Evolutionary conservation across 768 basidiomycete genomes (phyloP).

Genomic region (Termitomyces sp.): DNA sequence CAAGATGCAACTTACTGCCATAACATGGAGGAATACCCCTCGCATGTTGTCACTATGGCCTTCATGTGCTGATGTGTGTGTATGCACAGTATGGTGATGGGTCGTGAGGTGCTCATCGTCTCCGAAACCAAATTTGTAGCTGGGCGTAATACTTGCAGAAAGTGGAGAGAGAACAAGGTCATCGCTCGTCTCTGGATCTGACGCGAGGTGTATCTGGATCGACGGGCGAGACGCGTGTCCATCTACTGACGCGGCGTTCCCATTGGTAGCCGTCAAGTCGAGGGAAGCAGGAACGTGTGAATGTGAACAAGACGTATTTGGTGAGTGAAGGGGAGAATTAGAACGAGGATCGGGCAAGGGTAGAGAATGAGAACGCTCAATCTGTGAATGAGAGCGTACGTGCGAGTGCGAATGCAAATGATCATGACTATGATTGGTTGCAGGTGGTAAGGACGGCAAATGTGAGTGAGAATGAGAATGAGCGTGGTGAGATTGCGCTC

Average conservation of each 20-base stretch:
- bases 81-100: slow-evolving; percentile 35
- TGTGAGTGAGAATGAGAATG: slow-evolving; percentile 23
- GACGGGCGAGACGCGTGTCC: slow-evolving; percentile 35
- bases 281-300: slow-evolving; percentile 14
- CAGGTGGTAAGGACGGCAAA: not conserved
- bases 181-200: slow-evolving; percentile 6
- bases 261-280: slow-evolving; percentile 9
- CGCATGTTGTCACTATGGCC: slow-evolving; percentile 98
- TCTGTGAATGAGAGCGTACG: slow-evolving; percentile 13
- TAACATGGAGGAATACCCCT: slow-evolving; percentile 95
- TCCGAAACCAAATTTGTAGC: slow-evolving; percentile 46
- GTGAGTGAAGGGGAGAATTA: slow-evolving; percentile 18
- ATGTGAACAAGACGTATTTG: slow-evolving; percentile 22
- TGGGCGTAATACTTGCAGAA: slow-evolving; percentile 45
- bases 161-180: slow-evolving; percentile 16
- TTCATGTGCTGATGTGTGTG: slow-evolving; percentile 55
- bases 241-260: slow-evolving; percentile 19
- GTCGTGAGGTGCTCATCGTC: slow-evolving; percentile 45
- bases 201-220: slow-evolving; percentile 26
- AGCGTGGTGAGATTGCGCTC: slow-evolving; percentile 19
- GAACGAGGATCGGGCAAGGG: slow-evolving; percentile 14
- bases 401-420: slow-evolving; percentile 13
- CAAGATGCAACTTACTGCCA: slow-evolving; percentile 60
- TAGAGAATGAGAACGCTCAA: slow-evolving; percentile 24
- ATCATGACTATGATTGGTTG: not conserved